Evolutionary conservation across 1,284 basidiomycete species (phyloP), one percentile per base, ranked within the genome.

Genomic region (Thelephora terrestris): DNA sequence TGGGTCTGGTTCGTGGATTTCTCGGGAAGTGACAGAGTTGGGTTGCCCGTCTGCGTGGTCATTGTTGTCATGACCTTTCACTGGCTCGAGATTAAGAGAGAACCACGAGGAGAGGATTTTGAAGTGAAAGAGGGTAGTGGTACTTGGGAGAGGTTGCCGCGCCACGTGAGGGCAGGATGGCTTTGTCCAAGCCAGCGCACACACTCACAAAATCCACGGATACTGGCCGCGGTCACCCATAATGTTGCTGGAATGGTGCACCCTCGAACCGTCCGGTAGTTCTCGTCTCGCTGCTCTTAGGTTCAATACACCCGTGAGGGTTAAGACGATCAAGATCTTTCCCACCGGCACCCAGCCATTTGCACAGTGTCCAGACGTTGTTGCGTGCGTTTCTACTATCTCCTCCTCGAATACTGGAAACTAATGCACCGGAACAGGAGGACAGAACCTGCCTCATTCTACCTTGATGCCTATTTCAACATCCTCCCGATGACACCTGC

Each of bases 401-500:
- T 21, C 5, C 17, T 12, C 32, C 42, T 24, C 32, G 12, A 34
- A 9, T 1, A 7, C 4, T 59, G 37, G 57, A 45, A 48, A 21
- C 35, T 50, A 7, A 46, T 34, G 29, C 50, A 45, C 40, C 5
- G 20, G 25, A 29, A 2, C 57, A 87, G 86, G 48, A 66, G 69
- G 51, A 90, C 86, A 25, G 74, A 80, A 53, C 85, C 86, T 1
- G 71, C 77, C 7, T 71, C 81, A 0, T 87, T 89, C 64, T 79
- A 78, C 57, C 68, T 86, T 16, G 75, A 87, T 49, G 65, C 88
- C 3, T 85, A 77, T 60, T 80, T 89, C 65, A 87, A 87, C 63
- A 80, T 74, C 51, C 60, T 77, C 61, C 61, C 70, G 57, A 47
- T 73, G 27, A 57, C 67, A 9, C 68, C 71, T 17, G 57, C 65